These are phyloP conservation scores for Actinidia chinensis DNA, from an alignment of 179 eudicot genomes.

Conservation along the genomic window DNA sequence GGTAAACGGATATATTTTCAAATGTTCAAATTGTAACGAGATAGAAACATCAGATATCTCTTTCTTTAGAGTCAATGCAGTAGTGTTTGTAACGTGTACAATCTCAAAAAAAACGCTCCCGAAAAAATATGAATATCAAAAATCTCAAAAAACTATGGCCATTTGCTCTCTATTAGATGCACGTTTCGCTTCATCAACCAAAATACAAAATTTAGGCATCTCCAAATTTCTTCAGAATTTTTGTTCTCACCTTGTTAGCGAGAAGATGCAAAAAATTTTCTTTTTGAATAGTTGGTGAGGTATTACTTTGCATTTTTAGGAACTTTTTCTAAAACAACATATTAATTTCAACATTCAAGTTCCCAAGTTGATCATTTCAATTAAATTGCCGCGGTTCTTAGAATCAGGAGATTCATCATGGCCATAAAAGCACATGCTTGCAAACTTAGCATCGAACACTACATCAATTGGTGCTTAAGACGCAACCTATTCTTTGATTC, in stretches of 20 bases:
- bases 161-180: not conserved
- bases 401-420: not conserved
- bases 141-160: too few species aligned
- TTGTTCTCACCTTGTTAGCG: not conserved
- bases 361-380: not conserved
- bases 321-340: not conserved
- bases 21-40: not conserved
- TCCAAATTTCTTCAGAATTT: not conserved
- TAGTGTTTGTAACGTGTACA: not conserved
- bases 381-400: not conserved
- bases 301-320: not conserved
- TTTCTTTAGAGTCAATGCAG: not conserved
- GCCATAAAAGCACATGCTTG: not conserved
- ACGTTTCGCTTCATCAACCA: too few species aligned
- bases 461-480: not conserved
- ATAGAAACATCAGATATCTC: not conserved
- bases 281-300: too few species aligned
- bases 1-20: not conserved
- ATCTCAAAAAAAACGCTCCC: not conserved
- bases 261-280: not conserved
- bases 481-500: too few species aligned
- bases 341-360: not conserved
- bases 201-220: not conserved
- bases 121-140: too few species aligned
- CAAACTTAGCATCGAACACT: not conserved